Percentiles rank a stretch among this genome's conserved stretches.
Conservation (phyloP, 495 filamentous ascomycete species). For the Neurospora sp. region DNA sequence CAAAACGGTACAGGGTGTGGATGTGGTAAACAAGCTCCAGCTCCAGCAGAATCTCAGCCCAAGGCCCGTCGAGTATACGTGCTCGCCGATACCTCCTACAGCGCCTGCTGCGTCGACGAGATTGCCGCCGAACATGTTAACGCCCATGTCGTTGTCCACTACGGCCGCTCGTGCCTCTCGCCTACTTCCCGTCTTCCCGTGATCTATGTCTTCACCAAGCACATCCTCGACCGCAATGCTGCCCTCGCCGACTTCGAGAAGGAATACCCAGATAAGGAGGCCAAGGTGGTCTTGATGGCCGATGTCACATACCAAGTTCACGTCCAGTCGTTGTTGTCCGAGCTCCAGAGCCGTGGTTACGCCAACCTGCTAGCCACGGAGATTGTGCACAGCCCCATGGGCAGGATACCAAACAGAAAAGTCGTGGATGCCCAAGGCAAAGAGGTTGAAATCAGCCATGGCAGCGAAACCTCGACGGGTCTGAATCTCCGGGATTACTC, state of each 20-base stretch:
- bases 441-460: background rate
- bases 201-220: slow-evolving; percentile 81
- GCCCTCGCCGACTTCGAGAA: slow-evolving; percentile 53
- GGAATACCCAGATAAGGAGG: slow-evolving; percentile 51
- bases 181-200: slow-evolving; percentile 84
- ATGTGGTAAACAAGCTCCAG: background rate
- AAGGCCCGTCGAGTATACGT: slow-evolving; percentile 50
- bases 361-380: slow-evolving; percentile 55
- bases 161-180: slow-evolving; percentile 83
- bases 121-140: slow-evolving; percentile 90
- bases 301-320: slow-evolving; percentile 79
- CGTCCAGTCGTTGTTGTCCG: slow-evolving; percentile 41
- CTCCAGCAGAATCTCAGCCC: slow-evolving; percentile 4
- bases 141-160: slow-evolving; percentile 89
- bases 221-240: slow-evolving; percentile 47
- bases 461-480: slow-evolving; percentile 8
- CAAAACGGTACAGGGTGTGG: background rate
- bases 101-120: slow-evolving; percentile 94
- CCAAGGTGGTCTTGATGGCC: slow-evolving; percentile 73
- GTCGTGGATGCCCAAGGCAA: slow-evolving; percentile 16
- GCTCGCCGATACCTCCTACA: slow-evolving; percentile 92
- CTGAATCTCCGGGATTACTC: slow-evolving; percentile 56
- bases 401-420: slow-evolving; percentile 75
- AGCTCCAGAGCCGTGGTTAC: slow-evolving; percentile 54
- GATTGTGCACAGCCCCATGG: slow-evolving; percentile 68